phyloP scores from a whole-genome alignment of 2,329 filamentous ascomycete genomes.

The Pseudogymnoascus sp. region DNA sequence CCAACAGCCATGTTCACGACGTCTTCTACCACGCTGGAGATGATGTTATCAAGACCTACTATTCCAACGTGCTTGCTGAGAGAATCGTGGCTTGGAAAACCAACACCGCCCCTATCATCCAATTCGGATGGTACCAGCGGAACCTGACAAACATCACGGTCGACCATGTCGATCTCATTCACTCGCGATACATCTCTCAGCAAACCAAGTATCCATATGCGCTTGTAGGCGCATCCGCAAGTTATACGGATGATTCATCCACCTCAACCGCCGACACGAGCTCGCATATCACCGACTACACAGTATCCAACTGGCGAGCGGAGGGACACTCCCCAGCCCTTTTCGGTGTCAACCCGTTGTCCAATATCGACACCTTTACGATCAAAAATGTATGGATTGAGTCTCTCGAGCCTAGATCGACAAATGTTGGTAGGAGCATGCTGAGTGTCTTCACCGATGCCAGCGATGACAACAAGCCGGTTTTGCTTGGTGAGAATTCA shows the following conservation, averaged over 20 bases:
- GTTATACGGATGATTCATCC: neutral
- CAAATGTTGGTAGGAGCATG: constrained; percentile 2
- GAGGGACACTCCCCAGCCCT: constrained; percentile 2
- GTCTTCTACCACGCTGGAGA: constrained; percentile 33
- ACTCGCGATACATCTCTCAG: constrained; percentile 21
- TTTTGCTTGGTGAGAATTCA: constrained; percentile 6
- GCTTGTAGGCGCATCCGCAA: constrained; percentile 22
- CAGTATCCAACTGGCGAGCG: constrained; percentile 2
- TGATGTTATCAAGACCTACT: constrained; percentile 33
- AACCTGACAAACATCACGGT: constrained; percentile 25
- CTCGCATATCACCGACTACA: neutral
- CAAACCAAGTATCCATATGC: constrained; percentile 18
- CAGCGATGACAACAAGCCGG: neutral
- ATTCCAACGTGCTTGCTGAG: constrained; percentile 24
- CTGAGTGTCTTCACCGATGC: constrained; percentile 7
- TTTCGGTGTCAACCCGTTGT: constrained; percentile 6
- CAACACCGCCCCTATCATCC: constrained; percentile 30
- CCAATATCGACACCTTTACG: constrained; percentile 1
- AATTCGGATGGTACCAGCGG: constrained; percentile 31
- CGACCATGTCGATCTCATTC: constrained; percentile 25
- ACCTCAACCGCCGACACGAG: constrained; percentile 8
- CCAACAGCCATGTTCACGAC: constrained; percentile 26
- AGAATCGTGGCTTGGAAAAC: constrained; percentile 28
- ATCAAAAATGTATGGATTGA: constrained; percentile 7
- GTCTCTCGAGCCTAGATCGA: neutral